Conservation (phyloP, 306 rosid species). For the Fagus crenata region DNA sequence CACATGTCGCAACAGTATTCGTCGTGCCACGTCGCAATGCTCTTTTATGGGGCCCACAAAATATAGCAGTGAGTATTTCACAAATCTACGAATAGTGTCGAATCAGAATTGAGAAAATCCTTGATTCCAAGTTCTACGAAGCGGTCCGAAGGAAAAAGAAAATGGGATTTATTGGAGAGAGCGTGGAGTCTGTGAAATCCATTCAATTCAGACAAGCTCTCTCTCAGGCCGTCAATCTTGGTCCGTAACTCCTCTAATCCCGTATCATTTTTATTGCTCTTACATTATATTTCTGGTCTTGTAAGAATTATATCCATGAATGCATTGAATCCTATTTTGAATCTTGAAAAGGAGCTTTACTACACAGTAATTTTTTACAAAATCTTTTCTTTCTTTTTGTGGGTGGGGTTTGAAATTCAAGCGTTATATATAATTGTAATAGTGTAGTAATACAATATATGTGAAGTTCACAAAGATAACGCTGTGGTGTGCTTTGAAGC, state of each 20-base stretch:
- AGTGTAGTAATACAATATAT: too few species aligned
- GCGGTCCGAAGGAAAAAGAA: not conserved
- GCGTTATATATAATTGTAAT: too few species aligned
- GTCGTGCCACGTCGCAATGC: slow-evolving; percentile 15
- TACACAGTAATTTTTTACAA: not conserved
- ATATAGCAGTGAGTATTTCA: too few species aligned
- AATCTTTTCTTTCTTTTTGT: too few species aligned
- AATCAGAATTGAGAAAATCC: too few species aligned
- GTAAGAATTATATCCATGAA: not conserved
- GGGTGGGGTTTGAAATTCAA: too few species aligned
- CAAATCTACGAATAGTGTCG: too few species aligned
- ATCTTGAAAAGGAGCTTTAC: not conserved
- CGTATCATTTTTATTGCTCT: not conserved
- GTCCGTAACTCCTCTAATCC: slow-evolving; percentile 26
- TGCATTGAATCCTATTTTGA: too few species aligned
- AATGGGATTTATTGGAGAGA: slow-evolving; percentile 62
- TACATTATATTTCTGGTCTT: not conserved
- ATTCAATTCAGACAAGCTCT: slow-evolving; percentile 51
- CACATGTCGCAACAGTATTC: slow-evolving; percentile 27
- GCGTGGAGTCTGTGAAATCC: slow-evolving; percentile 55
- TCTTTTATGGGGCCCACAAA: too few species aligned
- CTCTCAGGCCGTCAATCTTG: slow-evolving; percentile 53
- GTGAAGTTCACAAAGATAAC: too few species aligned
- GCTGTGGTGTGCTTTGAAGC: too few species aligned
- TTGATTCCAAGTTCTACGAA: not conserved